Evolutionary conservation across 2,329 filamentous ascomycete genomes (phyloP), one percentile per base, ranked within the genome.

Genomic region (Cladosporium sphaerospermum): DNA sequence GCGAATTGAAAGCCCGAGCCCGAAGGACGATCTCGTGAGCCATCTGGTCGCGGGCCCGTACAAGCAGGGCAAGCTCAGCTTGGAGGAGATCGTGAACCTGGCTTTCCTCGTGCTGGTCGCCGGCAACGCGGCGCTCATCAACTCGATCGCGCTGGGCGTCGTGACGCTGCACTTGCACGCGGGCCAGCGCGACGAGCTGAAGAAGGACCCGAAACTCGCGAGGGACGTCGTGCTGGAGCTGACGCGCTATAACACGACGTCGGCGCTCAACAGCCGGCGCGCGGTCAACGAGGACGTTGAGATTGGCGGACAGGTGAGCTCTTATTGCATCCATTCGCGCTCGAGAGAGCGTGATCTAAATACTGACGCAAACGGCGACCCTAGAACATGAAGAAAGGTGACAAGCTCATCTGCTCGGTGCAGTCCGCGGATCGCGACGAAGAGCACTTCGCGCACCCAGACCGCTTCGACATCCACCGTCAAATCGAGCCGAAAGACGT

Each of bases 41-140:
- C 71, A 71, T 23, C 67, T 68, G 9, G 58, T 66, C 40, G 58
- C 55, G 13, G 59, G 61, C n/a, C 39, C 39, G 23, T 60, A 67
- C 50, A 54, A 43, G 41, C 23, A 44, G 3, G 67, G 68, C 3
- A 55, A 68, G 52, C 58, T 72, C 14, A 49, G 59, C 10, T 63
- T 54, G 47, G 51, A 58, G 5, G 66, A 69, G 52, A 64, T 58
- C 10, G 58, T 77, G 1, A 73, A 76, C 53, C 75, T 78, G 44
- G 73, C 75, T 0, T 78, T 78, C 59, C 62, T 79, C 7, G 65
- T 78, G 4, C 69, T 79, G 1, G 75, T 77, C 1, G 75, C 76
- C 0, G 76, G 76, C 2, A 79, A 78, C 36, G 77, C 76, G 0
- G 78, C 77, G 0, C 75, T 78, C 72, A 71, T 78, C 4, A 77